Base-by-base conservation (phyloP, 2,329 filamentous ascomycete species). In the Lachnellula hyalina region DNA sequence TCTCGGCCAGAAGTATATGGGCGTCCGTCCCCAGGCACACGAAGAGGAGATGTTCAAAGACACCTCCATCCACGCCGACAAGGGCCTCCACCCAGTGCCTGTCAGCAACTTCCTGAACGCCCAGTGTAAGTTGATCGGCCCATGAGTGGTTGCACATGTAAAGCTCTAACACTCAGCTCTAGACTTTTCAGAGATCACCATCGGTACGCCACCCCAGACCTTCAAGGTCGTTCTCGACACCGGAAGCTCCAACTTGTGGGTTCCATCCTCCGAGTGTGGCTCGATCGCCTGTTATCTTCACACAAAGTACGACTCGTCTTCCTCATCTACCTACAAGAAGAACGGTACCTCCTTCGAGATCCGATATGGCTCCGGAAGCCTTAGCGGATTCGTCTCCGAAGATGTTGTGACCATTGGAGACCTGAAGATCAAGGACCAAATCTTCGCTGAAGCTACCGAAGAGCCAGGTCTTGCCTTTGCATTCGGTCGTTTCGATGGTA, bases 171-270 rank as follows among this genome's bases (percentile, higher is more conserved):
- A 38, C 14, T n/a, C 6, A 32, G 8, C 8, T 7, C 1, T 58
- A 95, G 92, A 99, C 81, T 99, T 96, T 84, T 95, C 93, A 65
- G 91, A 96, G 74, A 96, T 99, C 73, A 82, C 84, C 65, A 84
- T 99, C 72, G 94, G 94, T 62, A 93, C 86, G 48, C 94, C 94
- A 63, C 86, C 94, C 35, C 94, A 99, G 78, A 81, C 77, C 65
- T 99, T 99, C 85, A 99, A 99, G 83, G 95, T 99, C 64, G 88
- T 99, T 62, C 87, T 99, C 62, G 94, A 99, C 74, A 99, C 94
- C 28, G 94, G 94, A 68, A 96, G 91, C 81, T 97, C 94, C 73
- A 99, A 99, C 80, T 83, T 99, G 61, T 99, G 95, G 95, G 92
- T 99, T 57, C 95, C 95, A 40, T 96, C 92, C 23, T 79, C 83